Evolutionary conservation across 768 basidiomycete genomes (phyloP).

Genomic region (Rubroboletus pulcherrimus): DNA sequence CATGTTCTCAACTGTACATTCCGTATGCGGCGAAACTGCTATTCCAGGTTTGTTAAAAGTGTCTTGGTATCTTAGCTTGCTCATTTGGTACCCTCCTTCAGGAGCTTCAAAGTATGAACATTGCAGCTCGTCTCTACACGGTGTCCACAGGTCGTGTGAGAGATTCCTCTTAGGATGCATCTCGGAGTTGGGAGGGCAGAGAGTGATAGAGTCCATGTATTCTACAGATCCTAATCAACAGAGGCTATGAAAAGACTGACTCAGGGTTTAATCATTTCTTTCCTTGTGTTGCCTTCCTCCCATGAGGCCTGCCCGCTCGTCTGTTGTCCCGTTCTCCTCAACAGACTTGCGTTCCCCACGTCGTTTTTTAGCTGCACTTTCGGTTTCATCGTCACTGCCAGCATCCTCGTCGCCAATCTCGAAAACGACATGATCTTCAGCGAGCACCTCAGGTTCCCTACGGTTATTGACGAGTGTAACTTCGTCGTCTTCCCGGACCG

Average conservation of each 20-base stretch:
- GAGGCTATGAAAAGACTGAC: conserved; percentile 4
- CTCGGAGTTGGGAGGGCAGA: background rate
- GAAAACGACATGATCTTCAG: conserved; percentile 77
- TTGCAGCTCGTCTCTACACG: conserved; percentile 82
- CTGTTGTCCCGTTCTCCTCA: conserved; percentile 44
- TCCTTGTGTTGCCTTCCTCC: conserved; percentile 33
- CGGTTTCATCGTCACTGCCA: conserved; percentile 61
- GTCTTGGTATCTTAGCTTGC: background rate
- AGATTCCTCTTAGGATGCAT: conserved; percentile 37
- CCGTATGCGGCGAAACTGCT: conserved; percentile 96
- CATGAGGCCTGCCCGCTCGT: conserved; percentile 70
- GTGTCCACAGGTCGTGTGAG: conserved; percentile 84
- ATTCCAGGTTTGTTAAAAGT: conserved; percentile 67
- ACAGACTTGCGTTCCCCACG: conserved; percentile 39
- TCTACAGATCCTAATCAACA: conserved; percentile 31
- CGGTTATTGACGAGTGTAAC: conserved; percentile 67
- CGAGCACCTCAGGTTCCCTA: conserved; percentile 44
- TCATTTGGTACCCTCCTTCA: conserved; percentile 25
- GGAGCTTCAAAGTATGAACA: conserved; percentile 96
- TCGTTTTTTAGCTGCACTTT: conserved; percentile 46
- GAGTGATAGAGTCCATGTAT: conserved; percentile 30
- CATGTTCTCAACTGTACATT: conserved; percentile 85
- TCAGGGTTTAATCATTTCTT: conserved; percentile 31
- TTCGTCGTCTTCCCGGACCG: conserved; percentile 55
- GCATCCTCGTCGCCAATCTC: conserved; percentile 86